Evolutionary conservation across 2,329 filamentous ascomycete genomes (phyloP).

Genomic region (Verticillium zaregamsianum): DNA sequence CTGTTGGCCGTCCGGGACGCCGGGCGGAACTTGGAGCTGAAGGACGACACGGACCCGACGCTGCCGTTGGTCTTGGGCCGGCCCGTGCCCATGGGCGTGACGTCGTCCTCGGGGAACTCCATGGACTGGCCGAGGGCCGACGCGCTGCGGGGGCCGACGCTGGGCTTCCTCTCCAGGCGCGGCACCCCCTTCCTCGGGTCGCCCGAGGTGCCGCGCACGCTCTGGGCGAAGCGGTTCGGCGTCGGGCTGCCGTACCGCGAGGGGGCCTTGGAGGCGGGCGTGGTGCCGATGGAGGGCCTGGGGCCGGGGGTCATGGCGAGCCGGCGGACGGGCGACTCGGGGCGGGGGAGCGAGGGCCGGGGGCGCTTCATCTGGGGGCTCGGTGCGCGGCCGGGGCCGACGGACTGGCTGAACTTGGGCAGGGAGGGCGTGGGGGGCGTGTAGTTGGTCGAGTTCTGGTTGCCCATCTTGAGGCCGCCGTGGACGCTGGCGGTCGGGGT

Average conservation of each 20-base stretch:
- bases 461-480: slow-evolving; percentile 47
- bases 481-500: slow-evolving; percentile 66
- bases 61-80: slow-evolving; percentile 50
- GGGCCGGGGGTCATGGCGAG: slow-evolving; percentile 53
- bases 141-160: slow-evolving; percentile 52
- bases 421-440: slow-evolving; percentile 62
- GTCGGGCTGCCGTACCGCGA: slow-evolving; percentile 61
- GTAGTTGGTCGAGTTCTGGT: slow-evolving; percentile 55
- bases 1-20: slow-evolving; percentile 34
- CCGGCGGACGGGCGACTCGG: slow-evolving; percentile 79
- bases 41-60: slow-evolving; percentile 49
- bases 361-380: slow-evolving; percentile 70
- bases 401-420: slow-evolving; percentile 82
- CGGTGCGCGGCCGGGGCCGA: slow-evolving; percentile 68
- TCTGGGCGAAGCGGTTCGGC: slow-evolving; percentile 59
- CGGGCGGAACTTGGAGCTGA: slow-evolving; percentile 49
- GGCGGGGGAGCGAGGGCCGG: slow-evolving; percentile 76
- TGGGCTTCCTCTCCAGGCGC: slow-evolving; percentile 44
- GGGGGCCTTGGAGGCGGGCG: slow-evolving; percentile 45
- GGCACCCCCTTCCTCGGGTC: slow-evolving; percentile 56
- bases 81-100: slow-evolving; percentile 40
- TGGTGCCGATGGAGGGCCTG: slow-evolving; percentile 49
- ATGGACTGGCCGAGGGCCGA: slow-evolving; percentile 52
- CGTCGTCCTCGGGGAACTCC: slow-evolving; percentile 52
- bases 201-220: slow-evolving; percentile 55